Conservation (phyloP, 2,329 filamentous ascomycete species). For the Diaporthe vexans region DNA sequence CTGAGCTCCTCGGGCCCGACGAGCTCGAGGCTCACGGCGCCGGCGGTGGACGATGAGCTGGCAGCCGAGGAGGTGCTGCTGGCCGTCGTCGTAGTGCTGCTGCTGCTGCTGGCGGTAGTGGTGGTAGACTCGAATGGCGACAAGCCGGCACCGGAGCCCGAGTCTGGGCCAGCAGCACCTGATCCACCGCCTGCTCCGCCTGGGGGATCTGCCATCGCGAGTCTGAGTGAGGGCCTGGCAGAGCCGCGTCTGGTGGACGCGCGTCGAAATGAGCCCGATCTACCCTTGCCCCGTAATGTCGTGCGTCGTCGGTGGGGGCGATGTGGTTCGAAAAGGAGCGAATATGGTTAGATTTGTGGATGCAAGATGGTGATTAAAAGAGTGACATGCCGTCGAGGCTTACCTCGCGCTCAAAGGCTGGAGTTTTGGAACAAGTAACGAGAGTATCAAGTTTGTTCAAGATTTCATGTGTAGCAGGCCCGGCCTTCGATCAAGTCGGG, state of each 20-base stretch:
- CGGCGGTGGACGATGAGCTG: not conserved
- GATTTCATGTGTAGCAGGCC: not conserved
- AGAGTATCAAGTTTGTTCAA: not conserved
- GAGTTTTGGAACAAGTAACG: not conserved
- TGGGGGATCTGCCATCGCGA: not conserved
- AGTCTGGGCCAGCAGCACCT: not conserved
- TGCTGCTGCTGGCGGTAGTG: not conserved
- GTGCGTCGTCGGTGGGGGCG: slow-evolving; percentile 5
- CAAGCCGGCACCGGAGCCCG: too few species aligned
- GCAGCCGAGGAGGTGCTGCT: not conserved
- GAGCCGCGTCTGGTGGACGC: slow-evolving; percentile 18
- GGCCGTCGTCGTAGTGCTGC: not conserved
- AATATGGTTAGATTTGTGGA: not conserved
- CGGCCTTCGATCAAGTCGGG: not conserved
- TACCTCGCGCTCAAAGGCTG: not conserved
- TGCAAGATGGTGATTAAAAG: not conserved
- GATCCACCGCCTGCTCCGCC: slow-evolving; percentile 22
- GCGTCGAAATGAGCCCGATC: slow-evolving; percentile 5
- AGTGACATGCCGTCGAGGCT: slow-evolving; percentile 19
- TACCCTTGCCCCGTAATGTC: not conserved
- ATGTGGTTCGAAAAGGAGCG: slow-evolving; percentile 9
- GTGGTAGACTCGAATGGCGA: not conserved
- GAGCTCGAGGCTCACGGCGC: slow-evolving; percentile 28
- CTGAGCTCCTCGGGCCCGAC: slow-evolving; percentile 35
- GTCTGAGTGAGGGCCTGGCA: not conserved